These are phyloP conservation scores for Trypanosoma mega DNA, from an alignment of 208 protist species.

Conservation along the genomic window DNA sequence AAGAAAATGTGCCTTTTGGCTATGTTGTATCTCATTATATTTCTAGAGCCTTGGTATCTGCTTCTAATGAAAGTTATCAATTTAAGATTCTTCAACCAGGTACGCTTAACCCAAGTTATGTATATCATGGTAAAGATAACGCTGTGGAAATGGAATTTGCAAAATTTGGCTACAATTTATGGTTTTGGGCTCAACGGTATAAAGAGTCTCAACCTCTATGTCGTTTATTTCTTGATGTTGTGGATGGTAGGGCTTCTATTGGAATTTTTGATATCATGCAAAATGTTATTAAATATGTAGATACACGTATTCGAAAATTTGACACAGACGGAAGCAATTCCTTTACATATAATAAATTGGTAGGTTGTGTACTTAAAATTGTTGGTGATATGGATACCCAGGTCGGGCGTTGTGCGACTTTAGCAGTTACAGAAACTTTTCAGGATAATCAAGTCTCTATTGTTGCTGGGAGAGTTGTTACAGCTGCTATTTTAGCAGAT, in stretches of 20 bases:
- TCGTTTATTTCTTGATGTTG: conserved; percentile 51
- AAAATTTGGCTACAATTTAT: conserved; percentile 74
- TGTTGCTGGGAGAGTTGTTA: conserved; percentile 40
- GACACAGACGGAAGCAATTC: conserved; percentile 50
- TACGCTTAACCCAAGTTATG: conserved; percentile 32
- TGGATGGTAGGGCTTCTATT: conserved; percentile 52
- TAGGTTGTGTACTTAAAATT: conserved; percentile 38
- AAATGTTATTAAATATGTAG: conserved; percentile 36
- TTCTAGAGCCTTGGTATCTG: conserved; percentile 15
- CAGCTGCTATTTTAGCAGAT: conserved; percentile 45
- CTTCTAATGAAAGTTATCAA: conserved; percentile 16
- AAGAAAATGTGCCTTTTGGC: conserved; percentile 62
- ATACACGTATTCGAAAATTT: conserved; percentile 21
- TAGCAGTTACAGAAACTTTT: conserved; percentile 62
- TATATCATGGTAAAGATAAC: conserved; percentile 19
- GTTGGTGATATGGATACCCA: conserved; percentile 52
- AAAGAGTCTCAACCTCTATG: conserved; percentile 62
- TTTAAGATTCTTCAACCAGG: conserved; percentile 32
- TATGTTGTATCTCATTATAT: conserved; percentile 37
- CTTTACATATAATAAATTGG: conserved; percentile 53
- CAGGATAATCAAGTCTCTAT: conserved; percentile 45
- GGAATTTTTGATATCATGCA: conserved; percentile 40
- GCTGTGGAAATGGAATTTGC: conserved; percentile 62
- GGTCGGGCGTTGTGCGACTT: conserved; percentile 37
- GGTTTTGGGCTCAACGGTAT: conserved; percentile 57